Evolutionary conservation across 306 rosid species (phyloP).

Genomic region (Trifolium pratense): DNA sequence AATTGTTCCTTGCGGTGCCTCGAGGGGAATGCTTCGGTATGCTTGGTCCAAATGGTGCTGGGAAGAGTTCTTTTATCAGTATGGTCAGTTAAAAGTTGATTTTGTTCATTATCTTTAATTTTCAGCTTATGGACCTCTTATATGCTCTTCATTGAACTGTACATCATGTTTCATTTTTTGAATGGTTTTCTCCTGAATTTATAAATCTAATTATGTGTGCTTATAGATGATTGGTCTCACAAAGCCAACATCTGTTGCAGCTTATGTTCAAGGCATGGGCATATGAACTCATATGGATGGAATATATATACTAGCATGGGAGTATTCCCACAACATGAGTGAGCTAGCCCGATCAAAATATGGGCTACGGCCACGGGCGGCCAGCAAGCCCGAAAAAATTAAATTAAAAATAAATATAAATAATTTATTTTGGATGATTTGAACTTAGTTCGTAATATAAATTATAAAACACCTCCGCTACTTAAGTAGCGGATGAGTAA

Average conservation of each 20-base stretch:
- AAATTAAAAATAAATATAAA: too few relatives aligned
- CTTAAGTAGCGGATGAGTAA: too few relatives aligned
- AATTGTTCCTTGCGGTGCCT: conserved; percentile 81
- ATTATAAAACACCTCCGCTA: too few relatives aligned
- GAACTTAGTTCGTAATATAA: too few relatives aligned
- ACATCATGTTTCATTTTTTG: conserved; percentile 13
- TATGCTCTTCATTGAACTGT: too few relatives aligned
- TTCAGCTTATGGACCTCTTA: too few relatives aligned
- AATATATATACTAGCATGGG: conserved; percentile 90
- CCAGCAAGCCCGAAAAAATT: too few relatives aligned
- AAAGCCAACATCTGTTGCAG: conserved; percentile 75
- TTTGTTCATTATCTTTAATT: conserved; percentile 1
- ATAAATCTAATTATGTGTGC: conserved; percentile 32
- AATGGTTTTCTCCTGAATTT: conserved; percentile 26
- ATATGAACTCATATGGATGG: conserved; percentile 68
- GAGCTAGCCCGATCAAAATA: too few relatives aligned
- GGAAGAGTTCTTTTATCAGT: conserved; percentile 90
- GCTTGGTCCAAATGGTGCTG: conserved; percentile 98
- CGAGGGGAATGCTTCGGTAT: conserved; percentile 93
- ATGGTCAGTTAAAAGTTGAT: conserved; percentile 68
- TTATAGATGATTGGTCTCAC: conserved; percentile 94
- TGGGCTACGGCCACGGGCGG: too few relatives aligned
- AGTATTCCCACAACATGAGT: conserved; percentile 95
- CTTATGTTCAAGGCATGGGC: conserved; percentile 77
- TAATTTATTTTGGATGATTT: too few relatives aligned